phyloP scores from a whole-genome alignment of 2,329 filamentous ascomycete species.

The Pezicula neosporulosa region DNA sequence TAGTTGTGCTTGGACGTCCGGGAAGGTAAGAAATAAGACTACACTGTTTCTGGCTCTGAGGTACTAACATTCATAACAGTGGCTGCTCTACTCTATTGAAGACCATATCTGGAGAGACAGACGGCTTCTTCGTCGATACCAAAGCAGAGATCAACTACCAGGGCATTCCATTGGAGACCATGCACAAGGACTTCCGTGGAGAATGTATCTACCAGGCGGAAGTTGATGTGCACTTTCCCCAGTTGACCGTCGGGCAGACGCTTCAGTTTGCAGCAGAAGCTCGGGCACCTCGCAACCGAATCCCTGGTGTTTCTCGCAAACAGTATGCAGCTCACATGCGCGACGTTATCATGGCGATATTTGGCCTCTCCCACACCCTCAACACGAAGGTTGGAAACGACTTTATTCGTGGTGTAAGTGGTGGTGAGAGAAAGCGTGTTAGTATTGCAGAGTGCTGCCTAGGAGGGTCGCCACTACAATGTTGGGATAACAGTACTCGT shows the following conservation, averaged over 20 bases:
- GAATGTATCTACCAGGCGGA: slow-evolving; percentile 75
- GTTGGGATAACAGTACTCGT: slow-evolving; percentile 74
- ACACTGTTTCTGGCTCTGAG: too few species aligned
- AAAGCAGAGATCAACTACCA: slow-evolving; percentile 57
- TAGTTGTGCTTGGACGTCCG: slow-evolving; percentile 66
- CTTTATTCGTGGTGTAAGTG: slow-evolving; percentile 67
- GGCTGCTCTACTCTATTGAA: slow-evolving; percentile 65
- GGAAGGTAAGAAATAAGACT: slow-evolving; percentile 38
- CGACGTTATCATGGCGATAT: slow-evolving; percentile 64
- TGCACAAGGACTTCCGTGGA: slow-evolving; percentile 59
- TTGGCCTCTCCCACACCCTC: slow-evolving; percentile 69
- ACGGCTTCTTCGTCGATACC: slow-evolving; percentile 51
- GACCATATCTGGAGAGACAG: slow-evolving; percentile 48
- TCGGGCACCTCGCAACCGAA: slow-evolving; percentile 62
- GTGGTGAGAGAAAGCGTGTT: slow-evolving; percentile 75
- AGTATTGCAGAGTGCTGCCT: slow-evolving; percentile 74
- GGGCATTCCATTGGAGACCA: slow-evolving; percentile 44
- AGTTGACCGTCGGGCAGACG: slow-evolving; percentile 73
- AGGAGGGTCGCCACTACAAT: slow-evolving; percentile 57
- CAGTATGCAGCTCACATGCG: slow-evolving; percentile 48
- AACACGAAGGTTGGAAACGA: slow-evolving; percentile 75
- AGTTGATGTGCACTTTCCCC: slow-evolving; percentile 71
- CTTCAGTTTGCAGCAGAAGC: slow-evolving; percentile 69
- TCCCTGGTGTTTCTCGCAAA: slow-evolving; percentile 56
- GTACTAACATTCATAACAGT: slow-evolving; percentile 25